phyloP scores from a whole-genome alignment of 306 rosid genomes.

The Lupinus albus region DNA sequence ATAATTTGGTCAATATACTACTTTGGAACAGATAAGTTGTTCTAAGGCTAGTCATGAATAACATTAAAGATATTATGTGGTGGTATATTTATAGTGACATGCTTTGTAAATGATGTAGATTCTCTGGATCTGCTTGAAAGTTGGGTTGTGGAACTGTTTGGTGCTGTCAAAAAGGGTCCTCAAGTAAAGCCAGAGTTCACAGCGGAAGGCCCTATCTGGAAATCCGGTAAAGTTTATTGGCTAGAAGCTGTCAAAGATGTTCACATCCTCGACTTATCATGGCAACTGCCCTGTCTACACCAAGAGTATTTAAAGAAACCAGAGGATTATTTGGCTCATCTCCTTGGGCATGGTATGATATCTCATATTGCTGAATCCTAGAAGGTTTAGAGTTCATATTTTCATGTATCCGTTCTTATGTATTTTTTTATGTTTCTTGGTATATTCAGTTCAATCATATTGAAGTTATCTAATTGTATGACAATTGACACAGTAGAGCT shows the following conservation, averaged over 20 bases:
- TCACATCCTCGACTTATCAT: slow-evolving; percentile 73
- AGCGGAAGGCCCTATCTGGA: slow-evolving; percentile 82
- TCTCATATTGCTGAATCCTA: slow-evolving; percentile 30
- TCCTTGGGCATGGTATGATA: slow-evolving; percentile 94
- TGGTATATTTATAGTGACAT: slow-evolving; percentile 32
- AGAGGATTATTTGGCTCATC: slow-evolving; percentile 88
- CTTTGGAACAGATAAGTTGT: slow-evolving; percentile 19
- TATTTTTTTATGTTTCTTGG: slow-evolving; percentile 11
- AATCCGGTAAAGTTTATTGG: slow-evolving; percentile 75
- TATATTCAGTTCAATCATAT: slow-evolving; percentile 5
- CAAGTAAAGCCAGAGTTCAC: slow-evolving; percentile 58
- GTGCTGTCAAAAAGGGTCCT: slow-evolving; percentile 66
- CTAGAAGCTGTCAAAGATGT: slow-evolving; percentile 94
- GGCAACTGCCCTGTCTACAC: slow-evolving; percentile 85
- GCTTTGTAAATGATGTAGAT: slow-evolving; percentile 57
- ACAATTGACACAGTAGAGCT: background rate
- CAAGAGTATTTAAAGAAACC: slow-evolving; percentile 82
- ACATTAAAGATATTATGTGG: slow-evolving; percentile 29
- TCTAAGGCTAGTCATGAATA: slow-evolving; percentile 26
- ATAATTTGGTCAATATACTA: slow-evolving; percentile 21
- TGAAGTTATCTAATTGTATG: slow-evolving; percentile 14
- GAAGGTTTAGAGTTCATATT: slow-evolving; percentile 21
- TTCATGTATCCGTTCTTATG: slow-evolving; percentile 13
- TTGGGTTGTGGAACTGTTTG: slow-evolving; percentile 84
- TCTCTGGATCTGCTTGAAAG: slow-evolving; percentile 88